Base-by-base conservation (phyloP, 2,329 filamentous ascomycete genomes). In the Xylogone sp. region DNA sequence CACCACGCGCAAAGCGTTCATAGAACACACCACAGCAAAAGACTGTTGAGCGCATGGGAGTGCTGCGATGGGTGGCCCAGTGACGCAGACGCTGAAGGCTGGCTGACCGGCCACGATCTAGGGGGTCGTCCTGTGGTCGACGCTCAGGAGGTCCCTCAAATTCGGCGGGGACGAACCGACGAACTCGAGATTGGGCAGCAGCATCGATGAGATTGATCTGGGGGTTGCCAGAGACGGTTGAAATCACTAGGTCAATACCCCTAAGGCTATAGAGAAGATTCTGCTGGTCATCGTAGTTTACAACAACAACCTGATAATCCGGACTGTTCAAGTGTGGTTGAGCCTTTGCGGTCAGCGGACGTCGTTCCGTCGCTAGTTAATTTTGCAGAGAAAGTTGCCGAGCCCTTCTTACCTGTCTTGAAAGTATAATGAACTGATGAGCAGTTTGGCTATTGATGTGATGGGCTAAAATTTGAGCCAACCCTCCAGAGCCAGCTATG, bases 11-110 rank as follows among this genome's bases (percentile, higher is more conserved):
- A 60, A 91, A 90, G 1, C 86, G 75, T 64, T 91, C 87, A 73
- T 90, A 91, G 57, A 91, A 82, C 24, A 90, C 69, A 19, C 88
- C 88, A 59, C 88, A 91, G 0, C 83, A 81, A 67, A 91, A 90
- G 21, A 84, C 74, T 0, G 87, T 90, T 54, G 79, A 88, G 42
- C 78, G 76, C 71, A 91, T 87, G 43, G 73, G 69, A 53, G 75
- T 68, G 1, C 72, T 69, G 42, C 59, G 65, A 2, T 72, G 69
- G 3, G 70, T 64, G 13, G 73, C 68, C 65, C 81, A 84, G 46
- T 81, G 74, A 45, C 76, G 73, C 3, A 89, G 69, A 16, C 79
- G 72, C 1, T 74, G 71, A 5, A 85, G 70, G 1, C 84, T 83
- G n/a, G 74, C 72, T 10, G 72, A 71, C 20, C 79, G 81, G 19